Evolutionary conservation across 306 rosid genomes (phyloP).

Genomic region (Trifolium repens): DNA sequence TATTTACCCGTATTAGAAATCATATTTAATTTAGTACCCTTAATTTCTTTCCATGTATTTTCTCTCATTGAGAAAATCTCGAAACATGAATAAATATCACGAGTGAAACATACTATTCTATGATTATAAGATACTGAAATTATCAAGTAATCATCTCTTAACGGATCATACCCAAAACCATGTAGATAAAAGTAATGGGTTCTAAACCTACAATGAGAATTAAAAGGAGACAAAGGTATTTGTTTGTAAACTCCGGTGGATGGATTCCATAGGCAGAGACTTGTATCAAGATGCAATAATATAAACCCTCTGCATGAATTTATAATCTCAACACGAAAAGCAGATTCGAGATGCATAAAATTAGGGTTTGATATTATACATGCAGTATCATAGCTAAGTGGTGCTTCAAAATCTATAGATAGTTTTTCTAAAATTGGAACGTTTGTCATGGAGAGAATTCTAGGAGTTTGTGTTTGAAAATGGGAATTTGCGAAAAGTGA

Average conservation of each 20-base stretch:
- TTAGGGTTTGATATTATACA: not conserved
- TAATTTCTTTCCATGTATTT: constrained; percentile 11
- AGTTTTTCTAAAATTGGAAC: not conserved
- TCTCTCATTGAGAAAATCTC: constrained; percentile 11
- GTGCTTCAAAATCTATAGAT: not conserved
- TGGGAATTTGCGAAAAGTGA: not conserved
- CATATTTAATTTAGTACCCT: not conserved
- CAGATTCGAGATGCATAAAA: too few relatives aligned
- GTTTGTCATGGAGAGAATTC: not conserved
- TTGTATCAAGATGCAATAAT: not conserved
- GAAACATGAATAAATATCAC: too few relatives aligned
- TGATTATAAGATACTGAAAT: not conserved
- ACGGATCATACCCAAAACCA: constrained; percentile 33
- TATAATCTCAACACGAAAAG: too few relatives aligned
- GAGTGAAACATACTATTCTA: too few relatives aligned
- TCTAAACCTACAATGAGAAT: not conserved
- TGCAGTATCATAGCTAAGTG: not conserved
- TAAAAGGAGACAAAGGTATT: not conserved
- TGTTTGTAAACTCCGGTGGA: not conserved
- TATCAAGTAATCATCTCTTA: constrained; percentile 9
- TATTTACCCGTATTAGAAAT: too few relatives aligned
- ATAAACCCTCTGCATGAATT: not conserved
- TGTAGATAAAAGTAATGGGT: not conserved
- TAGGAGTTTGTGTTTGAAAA: not conserved
- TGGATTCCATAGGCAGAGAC: constrained; percentile 8